phyloP scores from a whole-genome alignment of 2,329 filamentous ascomycete species.

The Beauveria sp. region DNA sequence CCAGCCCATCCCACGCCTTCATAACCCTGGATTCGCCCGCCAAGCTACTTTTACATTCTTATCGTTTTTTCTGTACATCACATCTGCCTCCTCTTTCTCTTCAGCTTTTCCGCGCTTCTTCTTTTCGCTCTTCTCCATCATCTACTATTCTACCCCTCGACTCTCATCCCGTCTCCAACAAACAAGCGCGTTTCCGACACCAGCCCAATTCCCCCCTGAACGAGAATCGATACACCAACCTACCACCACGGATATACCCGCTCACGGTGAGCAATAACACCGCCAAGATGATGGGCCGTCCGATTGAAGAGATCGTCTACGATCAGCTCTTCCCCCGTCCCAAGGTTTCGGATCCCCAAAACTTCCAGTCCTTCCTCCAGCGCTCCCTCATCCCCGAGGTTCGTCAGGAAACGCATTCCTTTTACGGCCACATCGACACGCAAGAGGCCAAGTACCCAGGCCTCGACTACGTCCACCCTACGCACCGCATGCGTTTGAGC shows the following conservation, averaged over 20 bases:
- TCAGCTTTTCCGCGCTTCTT: not conserved
- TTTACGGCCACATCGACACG: constrained; percentile 72
- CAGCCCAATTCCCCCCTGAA: not conserved
- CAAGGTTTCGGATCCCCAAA: constrained; percentile 59
- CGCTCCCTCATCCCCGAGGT: constrained; percentile 69
- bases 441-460: constrained; percentile 76
- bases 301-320: constrained; percentile 67
- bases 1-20: not conserved
- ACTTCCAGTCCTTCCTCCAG: constrained; percentile 63
- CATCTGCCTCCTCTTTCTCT: not conserved
- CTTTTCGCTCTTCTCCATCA: not conserved
- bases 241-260: not conserved
- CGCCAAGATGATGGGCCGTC: constrained; percentile 60
- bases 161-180: not conserved
- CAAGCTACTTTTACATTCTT: not conserved
- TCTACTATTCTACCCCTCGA: not conserved
- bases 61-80: not conserved
- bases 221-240: too few relatives aligned
- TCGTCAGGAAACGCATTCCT: constrained; percentile 68
- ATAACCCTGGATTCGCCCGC: constrained; percentile 7
- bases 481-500: constrained; percentile 69
- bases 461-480: constrained; percentile 66
- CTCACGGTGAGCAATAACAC: constrained; percentile 1
- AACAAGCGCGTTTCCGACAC: not conserved
- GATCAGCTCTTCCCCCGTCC: constrained; percentile 65